Base-by-base conservation (phyloP, 441 rosid genomes). In the Adansonia grandidieri region DNA sequence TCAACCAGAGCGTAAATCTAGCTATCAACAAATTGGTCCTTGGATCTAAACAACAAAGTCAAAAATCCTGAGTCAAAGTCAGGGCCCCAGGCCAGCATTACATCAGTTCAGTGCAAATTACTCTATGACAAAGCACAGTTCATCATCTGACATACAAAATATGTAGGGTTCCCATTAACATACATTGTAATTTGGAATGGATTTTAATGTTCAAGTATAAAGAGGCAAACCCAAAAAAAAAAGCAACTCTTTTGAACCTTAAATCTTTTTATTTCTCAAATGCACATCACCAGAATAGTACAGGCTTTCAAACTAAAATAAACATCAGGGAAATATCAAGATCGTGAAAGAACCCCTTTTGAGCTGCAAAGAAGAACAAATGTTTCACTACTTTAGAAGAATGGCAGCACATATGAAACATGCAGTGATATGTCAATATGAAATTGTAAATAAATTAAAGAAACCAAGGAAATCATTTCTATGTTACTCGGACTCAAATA, bases 341-440 rank as follows among this genome's bases (percentile, higher is more conserved):
- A 81, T 63, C 94, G 87, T 60, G 91, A 92, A 32, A 94, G 83
- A 72, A 94, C 93, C 73, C 98, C 98, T 81, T 94, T 93, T 3
- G 97, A 94, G 84, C 98, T 91, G 96, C 85, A 80, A 19, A 28
- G 15, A 74, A 71, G 32, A 28, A 28, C 73, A 45, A n/a, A 77
- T 10, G 69, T 37, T 10, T 56, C 60, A 77, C 53, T 64, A 69
- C 44, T 50, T 61, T 19, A 77, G 28, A 17, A 37, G 5, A 3
- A 28, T 9, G 22, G 6, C 48, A 63, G 9, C 17, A 71, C 22
- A 32, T 54, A 13, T 15, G 24, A 45, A 45, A 6, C 57, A 45
- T 37, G 53, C 19, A 9, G 5, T 54, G 28, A 44, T n/a, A 67
- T 0, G 11, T 45, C 10, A 45, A 58, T 8, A 62, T 22, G 19